phyloP scores from a whole-genome alignment of 768 basidiomycete species.

The Phanerochaete carnosa region DNA sequence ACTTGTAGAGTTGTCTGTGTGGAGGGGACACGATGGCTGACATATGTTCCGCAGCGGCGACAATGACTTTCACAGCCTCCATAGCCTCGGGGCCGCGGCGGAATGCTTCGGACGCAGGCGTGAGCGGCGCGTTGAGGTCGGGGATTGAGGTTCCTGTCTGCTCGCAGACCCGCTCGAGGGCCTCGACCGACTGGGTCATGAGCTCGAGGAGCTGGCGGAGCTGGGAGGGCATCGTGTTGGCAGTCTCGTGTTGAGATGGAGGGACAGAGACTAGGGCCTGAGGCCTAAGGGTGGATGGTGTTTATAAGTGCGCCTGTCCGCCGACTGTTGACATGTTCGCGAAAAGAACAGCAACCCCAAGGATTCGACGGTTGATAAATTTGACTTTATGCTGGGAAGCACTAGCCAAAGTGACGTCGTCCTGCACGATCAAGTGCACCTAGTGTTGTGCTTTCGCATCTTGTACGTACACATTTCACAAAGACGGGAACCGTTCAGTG shows the following conservation, averaged over 20 bases:
- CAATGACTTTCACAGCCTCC: slow-evolving; percentile 28
- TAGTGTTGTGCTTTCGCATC: no score
- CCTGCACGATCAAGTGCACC: no score
- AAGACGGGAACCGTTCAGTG: no score
- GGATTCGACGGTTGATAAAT: no score
- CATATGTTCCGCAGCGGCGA: slow-evolving; percentile 32
- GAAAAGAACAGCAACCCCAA: no score
- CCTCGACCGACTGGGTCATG: slow-evolving; percentile 6
- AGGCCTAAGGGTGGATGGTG: no score
- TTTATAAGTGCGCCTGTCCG: no score
- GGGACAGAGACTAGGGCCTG: not conserved
- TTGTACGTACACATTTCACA: no score
- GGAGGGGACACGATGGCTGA: slow-evolving; percentile 26
- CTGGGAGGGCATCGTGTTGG: not conserved
- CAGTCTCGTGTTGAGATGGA: not conserved
- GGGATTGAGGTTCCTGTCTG: slow-evolving; percentile 20
- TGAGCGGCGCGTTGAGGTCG: slow-evolving; percentile 21
- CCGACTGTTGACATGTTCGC: no score
- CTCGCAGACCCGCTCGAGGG: slow-evolving; percentile 15
- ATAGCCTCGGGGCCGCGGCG: slow-evolving; percentile 25
- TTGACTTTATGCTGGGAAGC: no score
- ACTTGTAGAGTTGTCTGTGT: slow-evolving; percentile 14
- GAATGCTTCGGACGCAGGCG: slow-evolving; percentile 22
- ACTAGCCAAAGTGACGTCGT: no score
- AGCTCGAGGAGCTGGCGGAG: not conserved